Percentiles rank a stretch among this genome's conserved stretches.
Evolutionary conservation across 2,329 filamentous ascomycete genomes (phyloP).

Genomic region (Pseudogymnoascus sp.): DNA sequence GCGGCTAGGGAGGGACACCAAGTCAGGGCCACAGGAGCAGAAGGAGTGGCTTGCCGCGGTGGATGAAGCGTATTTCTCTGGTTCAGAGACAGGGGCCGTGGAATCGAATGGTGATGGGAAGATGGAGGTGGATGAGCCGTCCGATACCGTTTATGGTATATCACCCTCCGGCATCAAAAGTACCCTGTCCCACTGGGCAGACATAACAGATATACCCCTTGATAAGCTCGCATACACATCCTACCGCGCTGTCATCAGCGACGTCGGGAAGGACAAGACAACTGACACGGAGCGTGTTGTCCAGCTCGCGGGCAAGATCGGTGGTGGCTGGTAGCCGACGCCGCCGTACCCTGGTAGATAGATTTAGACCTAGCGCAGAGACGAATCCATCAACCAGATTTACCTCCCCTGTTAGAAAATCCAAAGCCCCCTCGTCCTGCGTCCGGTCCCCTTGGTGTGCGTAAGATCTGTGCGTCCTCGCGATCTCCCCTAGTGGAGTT

Average conservation of each 20-base stretch:
- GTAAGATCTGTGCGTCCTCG: slow-evolving; percentile 59
- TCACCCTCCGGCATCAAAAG: slow-evolving; percentile 57
- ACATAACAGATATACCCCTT: slow-evolving; percentile 59
- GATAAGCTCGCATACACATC: slow-evolving; percentile 74
- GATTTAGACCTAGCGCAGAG: slow-evolving; percentile 22
- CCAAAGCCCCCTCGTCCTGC: slow-evolving; percentile 68
- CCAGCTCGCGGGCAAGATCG: slow-evolving; percentile 81
- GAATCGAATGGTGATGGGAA: slow-evolving; percentile 17
- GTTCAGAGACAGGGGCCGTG: slow-evolving; percentile 26
- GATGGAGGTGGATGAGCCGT: slow-evolving; percentile 21
- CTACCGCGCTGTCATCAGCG: slow-evolving; percentile 86
- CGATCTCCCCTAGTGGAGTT: slow-evolving; percentile 22
- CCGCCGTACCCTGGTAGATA: slow-evolving; percentile 12
- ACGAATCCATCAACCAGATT: slow-evolving; percentile 33
- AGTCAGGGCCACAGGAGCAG: slow-evolving; percentile 68
- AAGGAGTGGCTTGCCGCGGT: slow-evolving; percentile 76
- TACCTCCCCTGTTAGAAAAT: slow-evolving; percentile 58
- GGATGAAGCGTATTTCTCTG: slow-evolving; percentile 86
- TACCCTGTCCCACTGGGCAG: slow-evolving; percentile 68
- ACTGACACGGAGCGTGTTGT: slow-evolving; percentile 73
- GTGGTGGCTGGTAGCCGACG: slow-evolving; percentile 72
- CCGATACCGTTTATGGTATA: slow-evolving; percentile 52
- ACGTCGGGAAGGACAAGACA: slow-evolving; percentile 71
- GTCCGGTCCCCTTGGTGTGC: slow-evolving; percentile 71
- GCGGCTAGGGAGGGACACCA: slow-evolving; percentile 39